Evolutionary conservation across 106 monocot species (phyloP), one percentile per base, ranked within the genome.

Genomic region (Xerophyta viscosa): DNA sequence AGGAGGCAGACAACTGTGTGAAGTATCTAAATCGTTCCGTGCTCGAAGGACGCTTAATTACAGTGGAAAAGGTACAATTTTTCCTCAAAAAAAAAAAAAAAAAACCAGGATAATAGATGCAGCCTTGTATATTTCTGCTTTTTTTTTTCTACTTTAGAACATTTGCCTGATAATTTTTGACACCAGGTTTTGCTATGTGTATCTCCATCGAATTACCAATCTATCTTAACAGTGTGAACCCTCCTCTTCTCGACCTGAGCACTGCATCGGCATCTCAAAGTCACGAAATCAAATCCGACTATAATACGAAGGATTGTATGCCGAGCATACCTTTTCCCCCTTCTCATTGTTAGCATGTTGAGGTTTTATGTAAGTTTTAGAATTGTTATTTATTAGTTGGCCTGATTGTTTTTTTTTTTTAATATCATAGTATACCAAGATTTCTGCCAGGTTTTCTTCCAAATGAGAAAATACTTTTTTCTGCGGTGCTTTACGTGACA

Each of bases 21-120:
- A 92, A 76, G 39, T 69, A 80, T 56, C 58, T 92, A 20, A 47
- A 86, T 56, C 79, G 68, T 58, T 75, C 92, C 57, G 86, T 83
- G 37, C 66, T 92, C 27, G 82, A 86, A 74, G 86, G 86, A 8
- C 82, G 82, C 18, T 57, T 86, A 25, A 79, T 92, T 55, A 77
- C 76, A n/a, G 79, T 92, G 8, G 79, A 92, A 59, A 92, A 80
- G 86, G 92, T 92, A 62, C 8, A 12, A 15, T 4, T 19, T 65
- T 27, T 27, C 31, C 8, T 25, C 6, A 49, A 19, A 24, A 43
- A 31, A 18, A 12, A n/a, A 33, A 20, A 27, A 25, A 26, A 37
- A 50, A 30, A 15, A 4, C 21, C 43, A 14, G 29, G n/a, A 20
- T 20, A 39, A 27, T 17, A 52, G n/a, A n/a, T n/a, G n/a, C n/a